A percentile compares a stretch with the other conserved stretches of the same genome.
These are phyloP conservation scores for Alternaria gaisen DNA, from an alignment of 2,329 filamentous ascomycete genomes.

Conservation along the genomic window DNA sequence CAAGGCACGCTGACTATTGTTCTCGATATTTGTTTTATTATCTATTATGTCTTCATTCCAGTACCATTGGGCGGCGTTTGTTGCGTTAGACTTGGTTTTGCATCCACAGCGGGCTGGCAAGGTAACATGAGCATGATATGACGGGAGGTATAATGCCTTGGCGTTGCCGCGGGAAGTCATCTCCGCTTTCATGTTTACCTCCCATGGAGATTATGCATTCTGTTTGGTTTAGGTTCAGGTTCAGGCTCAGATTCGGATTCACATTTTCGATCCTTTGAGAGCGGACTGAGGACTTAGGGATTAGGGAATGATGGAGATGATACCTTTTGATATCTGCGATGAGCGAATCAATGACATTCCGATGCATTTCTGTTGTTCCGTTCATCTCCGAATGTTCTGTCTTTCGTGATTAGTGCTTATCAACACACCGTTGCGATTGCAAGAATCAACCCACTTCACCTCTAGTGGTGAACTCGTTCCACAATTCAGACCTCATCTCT, in stretches of 20 bases:
- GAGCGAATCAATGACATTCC: background rate
- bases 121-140: constrained; percentile 3
- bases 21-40: constrained; percentile 15
- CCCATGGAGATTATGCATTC: constrained; percentile 3
- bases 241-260: background rate
- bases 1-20: constrained; percentile 1
- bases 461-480: no score
- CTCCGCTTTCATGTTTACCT: constrained; percentile 7
- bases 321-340: constrained; percentile 1
- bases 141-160: constrained; percentile 6
- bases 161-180: background rate
- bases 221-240: background rate
- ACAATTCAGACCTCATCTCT: no score
- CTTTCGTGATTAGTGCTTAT: background rate
- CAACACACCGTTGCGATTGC: background rate
- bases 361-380: background rate
- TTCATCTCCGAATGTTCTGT: background rate
- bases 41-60: background rate
- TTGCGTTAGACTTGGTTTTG: constrained; percentile 8
- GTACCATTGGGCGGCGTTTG: constrained; percentile 6
- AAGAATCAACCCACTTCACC: no score
- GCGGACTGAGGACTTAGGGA: background rate
- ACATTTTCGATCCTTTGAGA: background rate
- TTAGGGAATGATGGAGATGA: constrained; percentile 3
- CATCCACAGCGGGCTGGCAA: constrained; percentile 5